Conservation (phyloP, 768 basidiomycete genomes). For the Suillus brevipes region DNA sequence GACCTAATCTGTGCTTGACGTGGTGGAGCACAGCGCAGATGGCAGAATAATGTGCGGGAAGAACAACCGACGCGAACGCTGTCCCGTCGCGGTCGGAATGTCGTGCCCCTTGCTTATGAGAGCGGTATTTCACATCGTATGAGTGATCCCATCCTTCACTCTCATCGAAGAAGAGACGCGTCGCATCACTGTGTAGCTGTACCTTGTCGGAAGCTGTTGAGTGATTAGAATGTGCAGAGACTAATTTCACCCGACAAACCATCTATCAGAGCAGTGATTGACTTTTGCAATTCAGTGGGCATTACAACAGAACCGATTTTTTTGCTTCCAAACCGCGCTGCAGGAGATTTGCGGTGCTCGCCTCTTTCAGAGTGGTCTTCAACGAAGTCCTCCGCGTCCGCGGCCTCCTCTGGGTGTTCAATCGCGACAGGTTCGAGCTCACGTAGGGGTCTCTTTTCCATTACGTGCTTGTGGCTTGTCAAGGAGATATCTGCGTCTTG, state of each 20-base stretch:
- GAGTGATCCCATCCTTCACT: conserved; percentile 51
- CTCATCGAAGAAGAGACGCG: conserved; percentile 59
- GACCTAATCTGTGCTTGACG: conserved; percentile 60
- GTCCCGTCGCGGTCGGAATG: conserved; percentile 73
- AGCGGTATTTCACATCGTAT: conserved; percentile 62
- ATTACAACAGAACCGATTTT: conserved; percentile 70
- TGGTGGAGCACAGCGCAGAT: conserved; percentile 75
- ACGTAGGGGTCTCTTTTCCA: conserved; percentile 36
- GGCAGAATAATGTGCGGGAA: conserved; percentile 84
- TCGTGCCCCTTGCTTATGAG: conserved; percentile 52
- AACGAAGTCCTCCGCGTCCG: conserved; percentile 34
- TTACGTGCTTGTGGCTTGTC: conserved; percentile 33
- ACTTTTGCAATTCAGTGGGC: conserved; percentile 66
- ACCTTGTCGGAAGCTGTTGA: conserved; percentile 61
- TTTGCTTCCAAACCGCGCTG: conserved; percentile 77
- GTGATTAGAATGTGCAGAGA: conserved; percentile 8
- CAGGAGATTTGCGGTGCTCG: conserved; percentile 69
- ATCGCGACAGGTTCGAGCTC: conserved; percentile 57
- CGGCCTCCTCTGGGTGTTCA: conserved; percentile 32
- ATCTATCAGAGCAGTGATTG: conserved; percentile 67
- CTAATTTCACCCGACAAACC: conserved; percentile 39
- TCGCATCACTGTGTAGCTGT: conserved; percentile 66
- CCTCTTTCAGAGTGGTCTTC: conserved; percentile 27
- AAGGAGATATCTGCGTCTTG: conserved; percentile 70
- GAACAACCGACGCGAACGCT: conserved; percentile 82